A percentile compares a stretch with the other conserved stretches of the same genome.
These are phyloP conservation scores for Diaporthe helianthi DNA, from an alignment of 2,329 filamentous ascomycete species.

Conservation along the genomic window DNA sequence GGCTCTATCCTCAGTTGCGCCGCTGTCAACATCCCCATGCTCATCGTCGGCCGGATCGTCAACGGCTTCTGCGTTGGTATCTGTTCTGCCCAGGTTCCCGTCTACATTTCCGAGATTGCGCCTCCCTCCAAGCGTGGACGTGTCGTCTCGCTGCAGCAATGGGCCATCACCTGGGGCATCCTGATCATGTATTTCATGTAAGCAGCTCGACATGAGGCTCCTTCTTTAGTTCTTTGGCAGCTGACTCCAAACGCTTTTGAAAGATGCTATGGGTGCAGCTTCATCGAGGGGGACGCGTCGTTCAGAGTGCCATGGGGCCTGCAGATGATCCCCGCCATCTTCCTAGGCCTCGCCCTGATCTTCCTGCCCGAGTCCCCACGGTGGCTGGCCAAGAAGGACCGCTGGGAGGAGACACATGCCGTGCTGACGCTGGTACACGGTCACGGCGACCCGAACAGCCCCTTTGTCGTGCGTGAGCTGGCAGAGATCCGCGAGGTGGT, in stretches of 20 bases:
- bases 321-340: conserved; percentile 53
- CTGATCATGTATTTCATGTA: conserved; percentile 57
- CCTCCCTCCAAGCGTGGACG: conserved; percentile 54
- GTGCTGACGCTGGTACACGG: conserved; percentile 66
- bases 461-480: conserved; percentile 72
- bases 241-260: no score
- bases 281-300: conserved; percentile 48
- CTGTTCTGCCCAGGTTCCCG: conserved; percentile 74
- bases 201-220: no score
- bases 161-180: conserved; percentile 55
- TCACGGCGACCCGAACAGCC: conserved; percentile 67
- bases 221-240: no score
- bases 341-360: conserved; percentile 50
- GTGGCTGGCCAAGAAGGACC: conserved; percentile 58
- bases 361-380: conserved; percentile 58
- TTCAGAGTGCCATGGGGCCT: conserved; percentile 60
- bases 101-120: conserved; percentile 72
- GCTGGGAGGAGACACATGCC: conserved; percentile 52
- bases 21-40: conserved; percentile 58
- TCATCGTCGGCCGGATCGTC: conserved; percentile 73
- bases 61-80: conserved; percentile 77
- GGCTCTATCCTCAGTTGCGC: conserved; percentile 56
- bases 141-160: conserved; percentile 54
- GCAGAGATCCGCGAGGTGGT: conserved; percentile 76
- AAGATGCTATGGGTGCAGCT: conserved; percentile 55